A percentile compares a stretch with the other conserved stretches of the same genome.
phyloP scores from a whole-genome alignment of 495 filamentous ascomycete species.

The Durotheca rogersii region DNA sequence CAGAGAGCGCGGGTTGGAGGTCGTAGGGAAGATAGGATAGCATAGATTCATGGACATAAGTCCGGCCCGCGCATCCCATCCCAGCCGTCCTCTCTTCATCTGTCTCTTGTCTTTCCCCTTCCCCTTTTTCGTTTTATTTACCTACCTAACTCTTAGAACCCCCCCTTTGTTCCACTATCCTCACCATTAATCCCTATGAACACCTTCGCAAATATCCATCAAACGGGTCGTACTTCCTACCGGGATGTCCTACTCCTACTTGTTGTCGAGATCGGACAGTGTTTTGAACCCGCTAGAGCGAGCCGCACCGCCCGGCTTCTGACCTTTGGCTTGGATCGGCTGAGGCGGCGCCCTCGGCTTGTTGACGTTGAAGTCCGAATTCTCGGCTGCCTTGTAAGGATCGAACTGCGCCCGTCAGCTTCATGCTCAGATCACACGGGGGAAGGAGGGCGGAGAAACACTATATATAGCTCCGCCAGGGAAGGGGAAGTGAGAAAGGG shows the following conservation, averaged over 20 bases:
- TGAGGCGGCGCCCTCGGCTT: constrained; percentile 30
- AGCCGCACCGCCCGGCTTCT: constrained; percentile 29
- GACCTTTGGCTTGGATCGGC: constrained; percentile 16
- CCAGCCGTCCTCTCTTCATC: no score
- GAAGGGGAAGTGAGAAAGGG: no score
- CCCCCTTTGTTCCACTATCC: no score
- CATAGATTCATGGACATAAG: no score
- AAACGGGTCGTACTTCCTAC: no score
- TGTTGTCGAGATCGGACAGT: constrained; percentile 38
- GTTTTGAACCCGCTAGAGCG: constrained; percentile 44
- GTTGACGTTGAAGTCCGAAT: constrained; percentile 62
- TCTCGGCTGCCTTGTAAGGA: constrained; percentile 63
- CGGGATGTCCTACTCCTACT: constrained; percentile 2
- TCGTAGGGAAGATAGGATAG: no score
- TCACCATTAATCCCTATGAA: no score
- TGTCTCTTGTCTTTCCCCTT: no score
- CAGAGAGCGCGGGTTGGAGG: no score
- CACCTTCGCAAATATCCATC: not conserved
- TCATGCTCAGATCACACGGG: not conserved
- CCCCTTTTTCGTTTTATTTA: no score
- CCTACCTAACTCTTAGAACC: no score
- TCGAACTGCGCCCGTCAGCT: constrained; percentile 53
- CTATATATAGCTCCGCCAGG: not conserved
- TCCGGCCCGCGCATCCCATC: no score
- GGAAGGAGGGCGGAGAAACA: not conserved